These are phyloP conservation scores for Vicia villosa DNA, from an alignment of 306 rosid genomes.

Conservation along the genomic window DNA sequence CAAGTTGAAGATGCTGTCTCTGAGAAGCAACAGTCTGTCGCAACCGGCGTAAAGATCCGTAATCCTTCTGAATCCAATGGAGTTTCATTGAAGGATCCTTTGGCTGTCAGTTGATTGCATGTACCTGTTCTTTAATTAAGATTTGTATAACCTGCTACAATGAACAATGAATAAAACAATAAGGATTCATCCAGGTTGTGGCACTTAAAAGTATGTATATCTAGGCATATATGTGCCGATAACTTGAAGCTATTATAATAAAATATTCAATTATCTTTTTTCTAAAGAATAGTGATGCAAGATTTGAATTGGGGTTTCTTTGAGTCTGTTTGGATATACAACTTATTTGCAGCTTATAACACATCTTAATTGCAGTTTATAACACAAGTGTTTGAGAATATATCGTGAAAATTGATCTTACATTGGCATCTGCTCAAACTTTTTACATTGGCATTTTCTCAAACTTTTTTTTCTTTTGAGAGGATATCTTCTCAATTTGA, in stretches of 20 bases:
- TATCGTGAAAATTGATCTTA: too few species aligned
- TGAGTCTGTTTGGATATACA: too few species aligned
- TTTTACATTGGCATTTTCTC: too few species aligned
- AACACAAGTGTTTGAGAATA: too few species aligned
- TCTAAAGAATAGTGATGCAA: too few species aligned
- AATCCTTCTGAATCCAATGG: conserved; percentile 36
- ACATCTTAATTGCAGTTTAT: too few species aligned
- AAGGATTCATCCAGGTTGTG: conserved; percentile 19
- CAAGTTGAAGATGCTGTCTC: conserved; percentile 37
- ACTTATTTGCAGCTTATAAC: too few species aligned
- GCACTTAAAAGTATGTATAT: conserved; percentile 22
- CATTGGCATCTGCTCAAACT: too few species aligned
- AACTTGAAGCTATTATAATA: background rate
- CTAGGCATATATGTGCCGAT: conserved; percentile 6
- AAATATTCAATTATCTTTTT: background rate
- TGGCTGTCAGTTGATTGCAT: conserved; percentile 44
- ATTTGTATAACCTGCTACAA: conserved; percentile 2
- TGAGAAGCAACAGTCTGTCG: conserved; percentile 40
- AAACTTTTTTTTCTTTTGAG: too few species aligned
- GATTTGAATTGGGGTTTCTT: too few species aligned
- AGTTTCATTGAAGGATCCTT: conserved; percentile 37
- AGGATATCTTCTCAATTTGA: too few species aligned
- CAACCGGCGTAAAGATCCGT: conserved; percentile 36
- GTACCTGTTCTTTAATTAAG: background rate
- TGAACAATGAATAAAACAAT: conserved; percentile 24